Percentiles rank a stretch among this genome's conserved stretches.
phyloP scores from a whole-genome alignment of 768 basidiomycete genomes.

The Suillus brevipes region DNA sequence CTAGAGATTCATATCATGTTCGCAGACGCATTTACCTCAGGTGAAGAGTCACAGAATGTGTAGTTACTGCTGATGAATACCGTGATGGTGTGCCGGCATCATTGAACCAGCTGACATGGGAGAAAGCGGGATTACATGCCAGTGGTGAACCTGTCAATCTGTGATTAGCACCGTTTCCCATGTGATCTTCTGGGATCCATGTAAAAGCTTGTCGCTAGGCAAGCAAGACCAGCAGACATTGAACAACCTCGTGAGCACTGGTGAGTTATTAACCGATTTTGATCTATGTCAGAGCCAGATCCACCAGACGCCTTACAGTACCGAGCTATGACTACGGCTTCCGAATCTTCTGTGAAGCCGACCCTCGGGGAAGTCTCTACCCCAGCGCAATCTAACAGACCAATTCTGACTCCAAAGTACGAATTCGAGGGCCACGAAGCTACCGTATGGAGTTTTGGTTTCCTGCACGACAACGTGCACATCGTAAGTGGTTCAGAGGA shows the following conservation, averaged over 20 bases:
- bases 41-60: no score
- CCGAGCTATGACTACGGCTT: background rate
- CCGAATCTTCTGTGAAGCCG: no score
- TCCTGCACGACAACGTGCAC: background rate
- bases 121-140: no score
- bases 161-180: background rate
- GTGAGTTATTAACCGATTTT: background rate
- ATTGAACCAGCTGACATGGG: no score
- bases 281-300: background rate
- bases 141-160: no score
- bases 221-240: background rate
- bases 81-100: no score
- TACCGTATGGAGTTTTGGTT: background rate
- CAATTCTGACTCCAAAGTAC: background rate
- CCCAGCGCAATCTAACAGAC: background rate
- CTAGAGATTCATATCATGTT: background rate
- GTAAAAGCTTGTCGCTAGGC: background rate
- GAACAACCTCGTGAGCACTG: background rate
- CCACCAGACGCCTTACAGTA: background rate
- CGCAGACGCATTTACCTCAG: no score
- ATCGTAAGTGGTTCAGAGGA: background rate
- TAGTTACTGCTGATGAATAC: no score
- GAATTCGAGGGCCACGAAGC: background rate
- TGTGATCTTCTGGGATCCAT: no score
- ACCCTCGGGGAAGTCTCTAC: background rate